phyloP scores from a whole-genome alignment of 805 yeast species.

The Pichia insulana region DNA sequence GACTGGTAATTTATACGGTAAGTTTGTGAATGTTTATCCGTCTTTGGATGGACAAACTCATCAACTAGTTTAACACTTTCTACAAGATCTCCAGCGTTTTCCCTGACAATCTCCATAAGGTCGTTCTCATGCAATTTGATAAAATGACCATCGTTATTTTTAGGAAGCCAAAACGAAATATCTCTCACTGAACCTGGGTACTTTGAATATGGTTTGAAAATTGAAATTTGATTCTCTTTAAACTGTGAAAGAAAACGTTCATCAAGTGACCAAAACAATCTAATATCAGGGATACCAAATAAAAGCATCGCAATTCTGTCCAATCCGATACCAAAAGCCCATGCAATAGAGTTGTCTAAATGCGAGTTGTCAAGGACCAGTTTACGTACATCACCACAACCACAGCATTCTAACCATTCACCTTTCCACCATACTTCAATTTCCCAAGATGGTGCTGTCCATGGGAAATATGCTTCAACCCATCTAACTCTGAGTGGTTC shows the following conservation, averaged over 20 bases:
- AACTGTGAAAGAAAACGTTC: slow-evolving; percentile 73
- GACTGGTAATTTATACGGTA: slow-evolving; percentile 89
- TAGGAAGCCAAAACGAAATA: slow-evolving; percentile 83
- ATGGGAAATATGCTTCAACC: slow-evolving; percentile 94
- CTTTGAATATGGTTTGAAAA: slow-evolving; percentile 82
- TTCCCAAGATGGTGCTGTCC: slow-evolving; percentile 98
- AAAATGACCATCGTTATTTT: slow-evolving; percentile 15
- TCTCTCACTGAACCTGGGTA: slow-evolving; percentile 84
- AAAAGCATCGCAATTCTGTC: slow-evolving; percentile 94
- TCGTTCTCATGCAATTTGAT: slow-evolving; percentile 68
- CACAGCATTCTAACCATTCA: slow-evolving; percentile 95
- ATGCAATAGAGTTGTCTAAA: slow-evolving; percentile 60
- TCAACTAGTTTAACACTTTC: slow-evolving; percentile 79
- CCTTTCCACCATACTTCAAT: slow-evolving; percentile 99
- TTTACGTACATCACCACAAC: slow-evolving; percentile 85
- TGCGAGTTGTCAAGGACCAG: slow-evolving; percentile 71
- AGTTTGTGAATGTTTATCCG: slow-evolving; percentile 68
- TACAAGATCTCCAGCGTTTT: slow-evolving; percentile 76
- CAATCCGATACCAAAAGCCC: slow-evolving; percentile 97
- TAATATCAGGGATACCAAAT: slow-evolving; percentile 91
- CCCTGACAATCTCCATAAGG: slow-evolving; percentile 85
- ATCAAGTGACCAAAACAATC: slow-evolving; percentile 86
- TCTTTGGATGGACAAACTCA: slow-evolving; percentile 78
- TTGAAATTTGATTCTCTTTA: slow-evolving; percentile 49
- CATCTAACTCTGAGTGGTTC: slow-evolving; percentile 83